These are phyloP conservation scores for Chaetothyriales sp. DNA, from an alignment of 2,329 filamentous ascomycete species.

Conservation along the genomic window DNA sequence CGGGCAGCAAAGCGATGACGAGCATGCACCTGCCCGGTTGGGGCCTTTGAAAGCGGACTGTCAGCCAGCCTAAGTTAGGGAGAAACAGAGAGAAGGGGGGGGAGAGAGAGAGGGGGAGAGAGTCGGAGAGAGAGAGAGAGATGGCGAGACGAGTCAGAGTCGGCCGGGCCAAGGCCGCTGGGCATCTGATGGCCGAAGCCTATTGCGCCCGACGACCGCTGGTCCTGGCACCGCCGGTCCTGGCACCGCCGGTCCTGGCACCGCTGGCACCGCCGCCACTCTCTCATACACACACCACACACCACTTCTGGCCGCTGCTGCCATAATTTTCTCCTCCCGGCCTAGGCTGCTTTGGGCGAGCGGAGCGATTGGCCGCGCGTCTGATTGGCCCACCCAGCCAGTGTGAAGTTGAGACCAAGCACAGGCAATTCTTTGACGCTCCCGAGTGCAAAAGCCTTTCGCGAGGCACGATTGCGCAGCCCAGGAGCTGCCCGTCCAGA, in stretches of 20 bases:
- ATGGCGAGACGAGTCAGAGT: background rate
- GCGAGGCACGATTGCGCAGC: background rate
- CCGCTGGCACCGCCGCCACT: too few relatives aligned
- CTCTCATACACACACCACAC: too few relatives aligned
- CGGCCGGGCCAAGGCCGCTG: background rate
- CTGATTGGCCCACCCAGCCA: background rate
- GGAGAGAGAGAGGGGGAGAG: too few relatives aligned
- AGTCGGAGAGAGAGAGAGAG: too few relatives aligned
- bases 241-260: too few relatives aligned
- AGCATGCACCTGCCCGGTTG: background rate
- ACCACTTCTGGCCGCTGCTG: background rate
- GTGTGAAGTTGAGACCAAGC: background rate
- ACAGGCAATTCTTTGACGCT: background rate
- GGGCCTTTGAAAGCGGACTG: background rate
- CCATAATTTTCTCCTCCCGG: background rate
- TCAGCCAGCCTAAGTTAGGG: background rate
- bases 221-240: too few relatives aligned
- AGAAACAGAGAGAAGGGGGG: too few relatives aligned
- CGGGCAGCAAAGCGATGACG: background rate
- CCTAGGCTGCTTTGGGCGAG: background rate
- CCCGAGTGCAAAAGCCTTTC: background rate
- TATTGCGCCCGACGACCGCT: background rate
- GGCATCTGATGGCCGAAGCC: background rate
- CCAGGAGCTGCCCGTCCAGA: background rate
- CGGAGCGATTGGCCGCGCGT: too few relatives aligned